Conservation (phyloP, 805 yeast genomes). For the Ogataea neopini region DNA sequence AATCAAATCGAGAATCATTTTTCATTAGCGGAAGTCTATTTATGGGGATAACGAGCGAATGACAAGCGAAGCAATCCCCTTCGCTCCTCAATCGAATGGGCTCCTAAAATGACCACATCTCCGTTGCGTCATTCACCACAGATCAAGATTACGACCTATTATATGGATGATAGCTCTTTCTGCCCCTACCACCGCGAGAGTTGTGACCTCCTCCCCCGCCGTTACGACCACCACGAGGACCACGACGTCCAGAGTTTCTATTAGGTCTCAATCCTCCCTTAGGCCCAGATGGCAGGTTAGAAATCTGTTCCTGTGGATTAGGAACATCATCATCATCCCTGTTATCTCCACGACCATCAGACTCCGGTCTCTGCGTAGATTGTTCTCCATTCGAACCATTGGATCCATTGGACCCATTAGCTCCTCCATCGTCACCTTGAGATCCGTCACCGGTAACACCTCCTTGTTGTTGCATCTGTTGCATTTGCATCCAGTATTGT, state of each 20-base stretch:
- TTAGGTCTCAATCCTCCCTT: conserved; percentile 29
- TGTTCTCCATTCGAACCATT: too few relatives aligned
- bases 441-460: conserved; percentile 8
- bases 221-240: conserved; percentile 12
- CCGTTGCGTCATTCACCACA: not conserved
- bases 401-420: too few relatives aligned
- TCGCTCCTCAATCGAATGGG: too few relatives aligned
- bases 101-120: too few relatives aligned
- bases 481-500: conserved; percentile 37
- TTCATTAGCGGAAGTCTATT: too few relatives aligned
- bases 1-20: too few relatives aligned
- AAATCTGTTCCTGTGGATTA: conserved; percentile 36
- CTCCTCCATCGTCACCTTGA: conserved; percentile 6
- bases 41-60: too few relatives aligned
- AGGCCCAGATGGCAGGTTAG: conserved; percentile 37
- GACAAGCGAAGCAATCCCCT: too few relatives aligned
- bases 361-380: conserved; percentile 9
- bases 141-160: conserved; percentile 22
- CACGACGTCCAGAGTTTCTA: conserved; percentile 19
- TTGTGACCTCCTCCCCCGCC: conserved; percentile 4
- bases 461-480: conserved; percentile 29
- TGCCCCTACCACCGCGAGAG: conserved; percentile 22
- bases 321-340: conserved; percentile 37
- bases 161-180: conserved; percentile 37
- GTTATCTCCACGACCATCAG: conserved; percentile 13